Evolutionary conservation across 2,329 filamentous ascomycete species (phyloP), one percentile per base, ranked within the genome.

Genomic region (Drechslerella coelobrocha): DNA sequence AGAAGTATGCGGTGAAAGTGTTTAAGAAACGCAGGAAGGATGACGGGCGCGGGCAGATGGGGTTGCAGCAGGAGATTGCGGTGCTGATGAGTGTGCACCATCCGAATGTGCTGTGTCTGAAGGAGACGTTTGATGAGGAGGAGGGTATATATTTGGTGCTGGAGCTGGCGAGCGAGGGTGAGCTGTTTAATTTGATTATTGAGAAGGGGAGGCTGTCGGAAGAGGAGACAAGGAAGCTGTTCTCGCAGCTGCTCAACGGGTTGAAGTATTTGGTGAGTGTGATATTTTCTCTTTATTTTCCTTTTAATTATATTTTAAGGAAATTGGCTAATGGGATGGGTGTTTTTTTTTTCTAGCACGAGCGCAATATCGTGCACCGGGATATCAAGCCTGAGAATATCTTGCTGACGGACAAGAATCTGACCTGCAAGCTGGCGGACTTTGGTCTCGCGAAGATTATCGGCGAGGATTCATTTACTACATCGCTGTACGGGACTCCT

Each of bases 381-480:
- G 94, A 99, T 76, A 97, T 99, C 80, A 97, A 97, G 79, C 93
- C 92, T 0, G 93, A 97, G 78, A 97, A 97, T 76, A 97, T 99
- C 31, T 81, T 99, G 7, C 82, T 99, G 34, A 87, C 89, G 3
- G 91, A 97, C 79, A 91, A 91, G 76, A 84, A 94, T 31, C 81
- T 97, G 26, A 88, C 88, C 68, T 88, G 96, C 73, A 99, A 99
- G 80, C 81, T 99, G 72, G 94, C 92, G 19, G 94, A 99, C 79
- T 99, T 99, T 79, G 94, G 94, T 48, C 84, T 99, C 37, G 93
- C 94, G 43, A 99, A 99, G 81, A 97, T 99, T 74, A 96, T 99
- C 74, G 95, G 95, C 73, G 94, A 99, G 78, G 92, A 97, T 78
- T 97, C 93, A 0, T 99, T 99, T 78, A 97, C 94, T 0, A 97